Evolutionary conservation across 2,329 filamentous ascomycete genomes (phyloP).

Genomic region (Ophiostoma sp.): DNA sequence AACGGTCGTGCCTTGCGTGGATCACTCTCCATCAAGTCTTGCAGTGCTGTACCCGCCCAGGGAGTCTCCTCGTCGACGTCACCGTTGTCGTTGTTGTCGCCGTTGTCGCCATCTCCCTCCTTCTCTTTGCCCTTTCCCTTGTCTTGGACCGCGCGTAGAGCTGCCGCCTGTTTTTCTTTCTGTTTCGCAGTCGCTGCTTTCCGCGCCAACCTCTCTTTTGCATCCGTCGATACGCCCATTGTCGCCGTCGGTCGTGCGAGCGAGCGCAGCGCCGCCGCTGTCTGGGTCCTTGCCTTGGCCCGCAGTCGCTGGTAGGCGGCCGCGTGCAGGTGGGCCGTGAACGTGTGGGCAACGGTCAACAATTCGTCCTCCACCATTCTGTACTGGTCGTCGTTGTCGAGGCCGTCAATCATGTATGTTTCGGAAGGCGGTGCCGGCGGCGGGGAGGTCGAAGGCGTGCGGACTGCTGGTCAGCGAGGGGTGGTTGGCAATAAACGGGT

Average conservation of each 20-base stretch:
- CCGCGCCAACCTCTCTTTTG: conserved; percentile 37
- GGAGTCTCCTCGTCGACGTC: conserved; percentile 37
- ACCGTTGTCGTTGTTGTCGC: conserved; percentile 33
- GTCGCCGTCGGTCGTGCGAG: conserved; percentile 55
- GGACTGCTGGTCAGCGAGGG: conserved; percentile 25
- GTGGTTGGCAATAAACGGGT: neutral
- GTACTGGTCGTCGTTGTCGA: conserved; percentile 68
- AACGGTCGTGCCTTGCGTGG: conserved; percentile 34
- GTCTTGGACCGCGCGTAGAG: conserved; percentile 25
- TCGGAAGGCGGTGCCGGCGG: conserved; percentile 36
- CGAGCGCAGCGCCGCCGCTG: conserved; percentile 52
- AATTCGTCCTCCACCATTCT: conserved; percentile 87
- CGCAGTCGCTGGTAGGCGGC: conserved; percentile 70
- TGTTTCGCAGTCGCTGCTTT: conserved; percentile 41
- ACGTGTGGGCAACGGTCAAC: conserved; percentile 63
- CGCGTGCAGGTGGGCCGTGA: conserved; percentile 74
- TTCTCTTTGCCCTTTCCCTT: neutral
- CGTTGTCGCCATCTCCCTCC: neutral
- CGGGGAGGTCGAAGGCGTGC: conserved; percentile 38
- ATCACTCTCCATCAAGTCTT: conserved; percentile 46
- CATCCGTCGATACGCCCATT: conserved; percentile 26
- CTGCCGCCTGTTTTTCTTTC: conserved; percentile 40
- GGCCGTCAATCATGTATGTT: conserved; percentile 60
- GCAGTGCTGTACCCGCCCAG: conserved; percentile 43
- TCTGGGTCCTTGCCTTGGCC: conserved; percentile 41